These are phyloP conservation scores for Emydomyces testavorans DNA, from an alignment of 2,329 filamentous ascomycete genomes.

Conservation along the genomic window DNA sequence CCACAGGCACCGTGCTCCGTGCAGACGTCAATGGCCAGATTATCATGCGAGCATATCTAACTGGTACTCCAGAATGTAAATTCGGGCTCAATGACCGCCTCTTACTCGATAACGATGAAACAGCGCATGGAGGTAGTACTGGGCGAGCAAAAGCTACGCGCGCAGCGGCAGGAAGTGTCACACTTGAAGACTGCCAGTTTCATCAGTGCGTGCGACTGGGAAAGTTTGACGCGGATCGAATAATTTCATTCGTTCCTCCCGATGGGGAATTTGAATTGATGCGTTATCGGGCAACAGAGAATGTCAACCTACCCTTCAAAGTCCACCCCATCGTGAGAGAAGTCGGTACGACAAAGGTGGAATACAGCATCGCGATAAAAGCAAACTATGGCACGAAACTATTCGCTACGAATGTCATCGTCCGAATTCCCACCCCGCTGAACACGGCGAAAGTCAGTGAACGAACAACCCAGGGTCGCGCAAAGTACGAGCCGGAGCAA, in stretches of 20 bases:
- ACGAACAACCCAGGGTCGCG: conserved; percentile 87
- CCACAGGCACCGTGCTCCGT: conserved; percentile 82
- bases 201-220: conserved; percentile 97
- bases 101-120: conserved; percentile 66
- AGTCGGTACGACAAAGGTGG: conserved; percentile 90
- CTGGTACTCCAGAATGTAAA: conserved; percentile 95
- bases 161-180: conserved; percentile 88
- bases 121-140: conserved; percentile 29
- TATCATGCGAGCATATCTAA: conserved; percentile 94
- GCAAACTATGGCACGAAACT: conserved; percentile 94
- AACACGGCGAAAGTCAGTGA: conserved; percentile 93
- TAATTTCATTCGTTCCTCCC: conserved; percentile 92
- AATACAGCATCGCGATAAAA: conserved; percentile 95
- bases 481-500: conserved; percentile 95
- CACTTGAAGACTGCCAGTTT: conserved; percentile 94
- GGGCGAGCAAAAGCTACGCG: conserved; percentile 77
- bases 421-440: conserved; percentile 87
- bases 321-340: conserved; percentile 98
- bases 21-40: conserved; percentile 97
- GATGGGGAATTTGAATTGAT: conserved; percentile 98
- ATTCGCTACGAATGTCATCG: conserved; percentile 90
- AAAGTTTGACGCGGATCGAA: conserved; percentile 91
- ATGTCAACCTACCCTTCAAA: conserved; percentile 97
- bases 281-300: conserved; percentile 95
- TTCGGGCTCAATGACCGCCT: conserved; percentile 95